phyloP scores from a whole-genome alignment of 1,139 yeast species.

The Saccharomyces uvarum region DNA sequence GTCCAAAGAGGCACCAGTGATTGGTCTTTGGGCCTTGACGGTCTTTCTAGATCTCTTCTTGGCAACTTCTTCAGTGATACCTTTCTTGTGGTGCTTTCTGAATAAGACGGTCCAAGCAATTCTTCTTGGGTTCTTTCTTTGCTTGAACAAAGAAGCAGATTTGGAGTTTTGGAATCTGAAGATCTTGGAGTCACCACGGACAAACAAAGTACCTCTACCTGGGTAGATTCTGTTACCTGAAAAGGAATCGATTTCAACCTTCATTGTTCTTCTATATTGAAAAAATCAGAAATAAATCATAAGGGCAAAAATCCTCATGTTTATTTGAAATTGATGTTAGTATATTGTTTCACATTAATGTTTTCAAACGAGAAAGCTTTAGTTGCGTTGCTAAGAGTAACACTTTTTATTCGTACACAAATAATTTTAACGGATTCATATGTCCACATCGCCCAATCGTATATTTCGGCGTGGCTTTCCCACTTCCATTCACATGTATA shows the following conservation, averaged over 20 bases:
- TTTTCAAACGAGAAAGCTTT: neutral
- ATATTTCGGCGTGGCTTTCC: no score
- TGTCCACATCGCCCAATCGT: no score
- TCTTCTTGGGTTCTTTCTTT: constrained; percentile 99
- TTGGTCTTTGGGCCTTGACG: constrained; percentile 97
- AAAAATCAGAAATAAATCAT: neutral
- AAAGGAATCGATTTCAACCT: constrained; percentile 99
- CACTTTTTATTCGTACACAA: no score
- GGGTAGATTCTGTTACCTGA: constrained; percentile 99
- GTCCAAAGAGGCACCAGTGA: constrained; percentile 98
- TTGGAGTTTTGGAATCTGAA: constrained; percentile 99
- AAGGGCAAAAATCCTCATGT: neutral
- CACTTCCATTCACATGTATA: no score
- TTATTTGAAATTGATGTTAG: neutral
- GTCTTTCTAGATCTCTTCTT: constrained; percentile 97
- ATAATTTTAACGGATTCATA: no score
- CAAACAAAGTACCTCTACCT: constrained; percentile 98
- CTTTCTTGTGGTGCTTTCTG: constrained; percentile 99
- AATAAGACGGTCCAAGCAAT: constrained; percentile 97
- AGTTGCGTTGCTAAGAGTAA: neutral
- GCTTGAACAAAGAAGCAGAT: constrained; percentile 95
- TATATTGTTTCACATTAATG: neutral
- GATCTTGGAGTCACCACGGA: constrained; percentile 98
- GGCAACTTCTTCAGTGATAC: constrained; percentile 94
- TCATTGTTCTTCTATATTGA: constrained; percentile 46